These are phyloP conservation scores for Curvularia spicifera DNA, from an alignment of 2,329 filamentous ascomycete genomes.

Conservation along the genomic window DNA sequence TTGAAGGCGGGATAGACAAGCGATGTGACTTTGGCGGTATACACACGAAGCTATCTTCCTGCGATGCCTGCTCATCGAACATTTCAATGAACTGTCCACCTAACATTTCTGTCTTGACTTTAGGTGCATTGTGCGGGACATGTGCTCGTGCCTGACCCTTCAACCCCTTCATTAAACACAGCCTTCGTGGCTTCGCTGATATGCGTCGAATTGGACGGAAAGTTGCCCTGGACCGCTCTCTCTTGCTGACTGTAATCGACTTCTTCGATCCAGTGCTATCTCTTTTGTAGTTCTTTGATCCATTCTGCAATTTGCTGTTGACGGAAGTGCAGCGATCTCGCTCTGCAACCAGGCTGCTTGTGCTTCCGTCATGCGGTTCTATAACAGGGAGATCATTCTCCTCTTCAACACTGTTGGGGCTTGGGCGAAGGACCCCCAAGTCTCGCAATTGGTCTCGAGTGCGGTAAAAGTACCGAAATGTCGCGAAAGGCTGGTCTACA, in stretches of 20 bases:
- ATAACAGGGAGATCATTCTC: conserved; percentile 35
- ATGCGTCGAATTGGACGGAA: background rate
- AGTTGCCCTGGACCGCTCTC: background rate
- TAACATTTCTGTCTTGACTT: background rate
- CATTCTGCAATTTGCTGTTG: background rate
- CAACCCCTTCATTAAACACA: background rate
- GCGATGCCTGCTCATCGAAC: conserved; percentile 5
- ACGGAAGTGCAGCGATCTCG: background rate
- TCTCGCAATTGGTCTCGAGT: conserved; percentile 38
- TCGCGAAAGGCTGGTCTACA: conserved; percentile 56
- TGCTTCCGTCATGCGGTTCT: conserved; percentile 26
- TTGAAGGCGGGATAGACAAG: conserved; percentile 36
- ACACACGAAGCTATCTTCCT: conserved; percentile 10
- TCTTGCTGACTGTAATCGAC: background rate
- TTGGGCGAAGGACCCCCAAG: conserved; percentile 31
- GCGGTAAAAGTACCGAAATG: conserved; percentile 52
- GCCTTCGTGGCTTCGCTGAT: background rate
- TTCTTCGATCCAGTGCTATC: background rate
- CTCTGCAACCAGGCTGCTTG: background rate
- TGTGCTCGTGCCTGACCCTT: conserved; percentile 15
- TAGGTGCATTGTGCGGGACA: conserved; percentile 23
- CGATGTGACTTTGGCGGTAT: conserved; percentile 22
- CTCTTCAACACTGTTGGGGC: conserved; percentile 21
- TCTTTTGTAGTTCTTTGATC: too few species aligned
- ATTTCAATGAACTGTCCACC: conserved; percentile 1